phyloP scores from a whole-genome alignment of 192 early-diverging fungal species.

The Backusella parvicylindrica region DNA sequence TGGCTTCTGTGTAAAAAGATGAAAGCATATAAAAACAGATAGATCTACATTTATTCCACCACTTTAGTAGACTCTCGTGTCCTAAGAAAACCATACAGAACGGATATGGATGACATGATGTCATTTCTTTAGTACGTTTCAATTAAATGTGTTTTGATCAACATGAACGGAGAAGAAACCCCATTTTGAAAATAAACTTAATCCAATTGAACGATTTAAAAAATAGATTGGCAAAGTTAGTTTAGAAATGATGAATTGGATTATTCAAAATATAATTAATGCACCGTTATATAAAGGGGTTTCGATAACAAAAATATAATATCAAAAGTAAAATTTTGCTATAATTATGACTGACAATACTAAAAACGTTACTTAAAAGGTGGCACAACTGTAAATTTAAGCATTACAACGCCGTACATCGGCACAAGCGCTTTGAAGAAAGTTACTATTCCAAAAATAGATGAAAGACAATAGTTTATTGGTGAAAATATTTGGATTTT shows the following conservation, averaged over 20 bases:
- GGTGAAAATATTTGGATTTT: not conserved
- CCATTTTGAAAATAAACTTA: not conserved
- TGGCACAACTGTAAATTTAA: not conserved
- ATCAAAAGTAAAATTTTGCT: not conserved
- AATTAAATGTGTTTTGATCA: not conserved
- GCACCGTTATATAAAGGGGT: not conserved
- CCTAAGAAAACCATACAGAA: not conserved
- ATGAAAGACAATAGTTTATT: not conserved
- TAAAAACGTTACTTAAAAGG: not conserved
- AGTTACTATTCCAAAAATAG: not conserved
- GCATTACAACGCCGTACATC: not conserved
- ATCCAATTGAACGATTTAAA: not conserved
- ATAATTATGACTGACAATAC: not conserved
- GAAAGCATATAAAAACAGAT: not conserved
- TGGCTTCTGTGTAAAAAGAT: not conserved
- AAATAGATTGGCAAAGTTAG: not conserved
- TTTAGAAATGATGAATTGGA: not conserved
- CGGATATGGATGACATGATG: not conserved
- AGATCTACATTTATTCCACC: not conserved
- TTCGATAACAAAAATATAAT: not conserved
- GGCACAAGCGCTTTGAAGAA: not conserved
- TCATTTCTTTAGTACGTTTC: not conserved
- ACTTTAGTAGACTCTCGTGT: not conserved
- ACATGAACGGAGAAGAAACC: not conserved
- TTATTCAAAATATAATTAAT: not conserved